Evolutionary conservation across 495 filamentous ascomycete species (phyloP), one percentile per base, ranked within the genome.

Genomic region (Sordaria brevicollis): DNA sequence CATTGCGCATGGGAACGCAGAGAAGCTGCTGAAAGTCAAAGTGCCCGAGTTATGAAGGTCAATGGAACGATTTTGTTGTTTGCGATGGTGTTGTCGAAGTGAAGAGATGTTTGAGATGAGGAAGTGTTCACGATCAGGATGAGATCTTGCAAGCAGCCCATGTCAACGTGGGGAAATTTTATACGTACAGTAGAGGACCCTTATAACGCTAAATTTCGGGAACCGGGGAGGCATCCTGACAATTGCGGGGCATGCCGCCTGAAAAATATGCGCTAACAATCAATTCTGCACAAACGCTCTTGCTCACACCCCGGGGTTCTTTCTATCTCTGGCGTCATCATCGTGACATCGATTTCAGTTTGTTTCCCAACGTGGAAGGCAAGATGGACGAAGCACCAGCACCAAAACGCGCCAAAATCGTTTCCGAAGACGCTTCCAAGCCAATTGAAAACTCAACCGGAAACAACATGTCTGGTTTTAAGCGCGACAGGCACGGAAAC

Each of bases 401-500:
- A 66, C 65, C 35, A n/a, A 66, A 66, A 15, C 65, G 49, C 13
- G 13, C 65, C 35, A n/a, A 68, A 2, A 31, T 57, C 25, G 21
- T 13, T 11, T 21, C 11, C 25, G n/a, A 25, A 65, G 19, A n/a
- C 21, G 9, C 19, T 49, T 3, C 21, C 15, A 35, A 69, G 17
- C 29, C 49, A 31, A 62, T 62, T 43, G 35, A 34, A 35, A 65
- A 37, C 66, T 65, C 19, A 9, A 68, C 15, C 38, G 37, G 29
- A 13, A 70, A 71, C 67, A 73, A 57, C 66, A 82, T 84, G 82
- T 80, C 73, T 49, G 81, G 83, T 65, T 80, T 85, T 49, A 90
- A 90, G 80, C 82, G 88, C 74, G 85, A 88, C 75, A 81, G 86
- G 77, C 84, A 87, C 72, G 88, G 88, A 37, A 84, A 88, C 69